These are phyloP conservation scores for Torulaspora pretoriensis DNA, from an alignment of 1,139 yeast species.

Conservation along the genomic window DNA sequence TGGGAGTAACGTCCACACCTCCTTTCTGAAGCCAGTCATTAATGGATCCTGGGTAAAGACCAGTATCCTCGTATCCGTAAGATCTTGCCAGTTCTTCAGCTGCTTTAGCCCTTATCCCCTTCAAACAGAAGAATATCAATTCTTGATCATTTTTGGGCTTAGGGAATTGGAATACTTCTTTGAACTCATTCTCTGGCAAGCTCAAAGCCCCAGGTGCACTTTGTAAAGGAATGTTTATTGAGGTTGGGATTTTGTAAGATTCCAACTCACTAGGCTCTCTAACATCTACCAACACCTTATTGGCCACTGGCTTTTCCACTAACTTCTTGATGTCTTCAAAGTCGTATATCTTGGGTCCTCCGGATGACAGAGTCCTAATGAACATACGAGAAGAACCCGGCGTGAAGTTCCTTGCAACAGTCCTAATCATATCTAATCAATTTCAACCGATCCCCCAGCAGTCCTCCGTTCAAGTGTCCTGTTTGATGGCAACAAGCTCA, in stretches of 20 bases:
- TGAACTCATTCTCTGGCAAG: slow-evolving; percentile 71
- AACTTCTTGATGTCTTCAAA: slow-evolving; percentile 55
- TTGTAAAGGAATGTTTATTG: slow-evolving; percentile 85
- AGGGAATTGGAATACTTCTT: slow-evolving; percentile 73
- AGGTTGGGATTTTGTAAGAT: slow-evolving; percentile 72
- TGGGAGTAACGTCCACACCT: slow-evolving; percentile 27
- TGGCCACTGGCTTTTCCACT: slow-evolving; percentile 41
- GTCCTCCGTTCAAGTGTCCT: not conserved
- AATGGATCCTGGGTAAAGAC: slow-evolving; percentile 78
- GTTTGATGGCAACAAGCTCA: not conserved
- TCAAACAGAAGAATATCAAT: slow-evolving; percentile 85
- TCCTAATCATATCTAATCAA: slow-evolving; percentile 3
- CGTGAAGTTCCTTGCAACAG: not conserved
- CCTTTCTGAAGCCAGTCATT: slow-evolving; percentile 71
- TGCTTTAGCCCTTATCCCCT: slow-evolving; percentile 86
- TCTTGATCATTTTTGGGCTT: slow-evolving; percentile 73
- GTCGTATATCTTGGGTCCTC: slow-evolving; percentile 42
- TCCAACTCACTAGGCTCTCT: slow-evolving; percentile 80
- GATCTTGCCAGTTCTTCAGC: slow-evolving; percentile 90
- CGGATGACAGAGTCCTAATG: slow-evolving; percentile 19
- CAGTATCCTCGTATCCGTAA: slow-evolving; percentile 76
- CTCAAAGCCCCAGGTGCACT: slow-evolving; percentile 93
- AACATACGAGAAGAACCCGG: slow-evolving; percentile 4
- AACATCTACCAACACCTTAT: slow-evolving; percentile 71
- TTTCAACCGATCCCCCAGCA: not conserved